Evolutionary conservation across 148 eudicot species (phyloP).

Genomic region (Dianthus caryophyllus): DNA sequence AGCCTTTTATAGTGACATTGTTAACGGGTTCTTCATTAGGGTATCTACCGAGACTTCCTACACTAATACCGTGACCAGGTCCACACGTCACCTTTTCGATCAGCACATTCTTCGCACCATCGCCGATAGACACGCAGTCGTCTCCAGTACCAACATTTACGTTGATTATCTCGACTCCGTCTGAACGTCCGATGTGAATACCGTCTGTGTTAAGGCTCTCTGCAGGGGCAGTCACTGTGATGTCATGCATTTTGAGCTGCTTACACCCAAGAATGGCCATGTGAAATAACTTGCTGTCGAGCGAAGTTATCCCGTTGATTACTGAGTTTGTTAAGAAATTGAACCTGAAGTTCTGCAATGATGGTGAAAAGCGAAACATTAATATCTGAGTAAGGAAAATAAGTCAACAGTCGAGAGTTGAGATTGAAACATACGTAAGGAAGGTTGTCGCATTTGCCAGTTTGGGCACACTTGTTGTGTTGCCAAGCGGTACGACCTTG

Average conservation of each 20-base stretch:
- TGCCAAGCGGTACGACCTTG: conserved; percentile 50
- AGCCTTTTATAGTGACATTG: conserved; percentile 35
- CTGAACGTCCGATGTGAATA: conserved; percentile 54
- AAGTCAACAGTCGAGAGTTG: too few species aligned
- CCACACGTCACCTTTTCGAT: conserved; percentile 51
- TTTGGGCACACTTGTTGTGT: conserved; percentile 25
- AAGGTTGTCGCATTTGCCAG: conserved; percentile 26
- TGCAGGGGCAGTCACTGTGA: conserved; percentile 38
- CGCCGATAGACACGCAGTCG: conserved; percentile 66
- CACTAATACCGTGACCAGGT: conserved; percentile 61
- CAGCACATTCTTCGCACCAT: conserved; percentile 35
- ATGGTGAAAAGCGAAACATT: not conserved
- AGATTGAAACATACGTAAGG: conserved; percentile 41
- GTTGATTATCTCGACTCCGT: conserved; percentile 24
- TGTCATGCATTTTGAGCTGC: conserved; percentile 30
- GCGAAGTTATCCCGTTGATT: conserved; percentile 33
- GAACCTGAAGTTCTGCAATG: conserved; percentile 42
- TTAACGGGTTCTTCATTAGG: conserved; percentile 30
- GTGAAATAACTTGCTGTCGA: conserved; percentile 59
- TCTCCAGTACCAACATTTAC: conserved; percentile 46
- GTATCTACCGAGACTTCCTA: conserved; percentile 51
- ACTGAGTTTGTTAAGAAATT: conserved; percentile 38
- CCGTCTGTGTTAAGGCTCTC: conserved; percentile 66
- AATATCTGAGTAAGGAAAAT: too few species aligned
- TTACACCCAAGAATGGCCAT: conserved; percentile 35